Evolutionary conservation across 345 rosid genomes (phyloP), one percentile per base, ranked within the genome.

Genomic region (Linum lewisii): DNA sequence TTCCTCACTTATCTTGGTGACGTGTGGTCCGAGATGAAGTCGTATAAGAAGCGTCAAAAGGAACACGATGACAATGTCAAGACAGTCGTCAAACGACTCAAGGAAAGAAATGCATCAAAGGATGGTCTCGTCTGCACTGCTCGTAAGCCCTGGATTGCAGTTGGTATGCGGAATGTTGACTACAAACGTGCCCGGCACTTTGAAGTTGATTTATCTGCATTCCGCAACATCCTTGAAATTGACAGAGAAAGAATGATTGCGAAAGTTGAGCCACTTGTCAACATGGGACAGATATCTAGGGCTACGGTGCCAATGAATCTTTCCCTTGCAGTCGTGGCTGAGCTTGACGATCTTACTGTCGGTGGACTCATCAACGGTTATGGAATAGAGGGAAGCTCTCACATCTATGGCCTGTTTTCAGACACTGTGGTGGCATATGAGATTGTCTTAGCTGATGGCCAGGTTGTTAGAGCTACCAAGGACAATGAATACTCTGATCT

Each of bases 81-180:
- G 72, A 83, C 84, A 69, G 96, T 94, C 57, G 80, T 90, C 60
- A 90, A 84, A 76, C 80, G 96, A 24, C 95, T 94, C 50, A 87
- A 94, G 64, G 67, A 84, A 67, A 82, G 99, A 70, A 64, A 94
- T 45, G 78, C 93, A 2, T 69, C 81, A 50, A 90, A 88, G 74
- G 99, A 90, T 66, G 99, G 99, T 13, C 96, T 94, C 15, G 97
- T 94, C 60, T 94, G 99, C 82, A 90, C 99, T 0, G 99, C 97
- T 0, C 97, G 97, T 29, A 94, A 94, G 74, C 99, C 99, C 5
- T 94, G 96, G 96, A 79, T 90, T 50, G 97, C 97, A 11, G 99
- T 94, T 45, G 99, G 99, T 59, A 94, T 94, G 99, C 70, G 99
- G 59, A 94, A 94, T 76, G 99, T 94, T 26, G 99, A 94, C 78